A percentile compares a stretch with the other conserved stretches of the same genome.
phyloP scores from a whole-genome alignment of 805 yeast genomes.

The Alloascoidea africana region DNA sequence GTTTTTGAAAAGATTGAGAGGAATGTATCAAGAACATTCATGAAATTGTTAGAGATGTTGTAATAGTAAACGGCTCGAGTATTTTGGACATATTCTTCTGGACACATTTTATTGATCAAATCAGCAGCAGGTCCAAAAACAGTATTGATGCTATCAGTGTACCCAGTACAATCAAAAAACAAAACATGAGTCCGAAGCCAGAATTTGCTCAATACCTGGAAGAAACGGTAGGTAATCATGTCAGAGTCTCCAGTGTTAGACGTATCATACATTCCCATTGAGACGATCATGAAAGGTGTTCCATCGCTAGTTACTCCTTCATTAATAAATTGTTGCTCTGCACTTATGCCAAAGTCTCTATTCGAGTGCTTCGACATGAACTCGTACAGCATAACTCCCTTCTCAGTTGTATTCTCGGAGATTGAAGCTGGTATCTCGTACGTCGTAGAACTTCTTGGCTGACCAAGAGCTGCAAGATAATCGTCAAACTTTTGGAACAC shows the following conservation, averaged over 20 bases:
- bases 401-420: conserved; percentile 4
- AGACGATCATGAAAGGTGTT: conserved; percentile 44
- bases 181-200: conserved; percentile 55
- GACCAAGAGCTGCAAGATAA: not conserved
- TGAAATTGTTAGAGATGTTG: conserved; percentile 20
- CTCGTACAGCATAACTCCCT: conserved; percentile 35
- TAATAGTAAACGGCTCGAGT: conserved; percentile 37
- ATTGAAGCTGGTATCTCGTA: not conserved
- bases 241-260: conserved; percentile 25
- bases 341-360: conserved; percentile 29
- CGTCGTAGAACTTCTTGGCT: not conserved
- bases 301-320: conserved; percentile 64
- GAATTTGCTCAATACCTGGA: conserved; percentile 52
- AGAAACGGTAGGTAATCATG: conserved; percentile 37
- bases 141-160: conserved; percentile 16
- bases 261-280: conserved; percentile 22
- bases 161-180: conserved; percentile 58
- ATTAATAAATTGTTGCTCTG: conserved; percentile 32
- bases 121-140: conserved; percentile 13
- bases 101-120: conserved; percentile 33
- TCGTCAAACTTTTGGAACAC: not conserved
- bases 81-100: conserved; percentile 33
- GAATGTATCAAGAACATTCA: conserved; percentile 12
- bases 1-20: conserved; percentile 8
- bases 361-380: conserved; percentile 57